Base-by-base conservation (phyloP, 352 stramenopile genomes). In the Pythium brassicae region DNA sequence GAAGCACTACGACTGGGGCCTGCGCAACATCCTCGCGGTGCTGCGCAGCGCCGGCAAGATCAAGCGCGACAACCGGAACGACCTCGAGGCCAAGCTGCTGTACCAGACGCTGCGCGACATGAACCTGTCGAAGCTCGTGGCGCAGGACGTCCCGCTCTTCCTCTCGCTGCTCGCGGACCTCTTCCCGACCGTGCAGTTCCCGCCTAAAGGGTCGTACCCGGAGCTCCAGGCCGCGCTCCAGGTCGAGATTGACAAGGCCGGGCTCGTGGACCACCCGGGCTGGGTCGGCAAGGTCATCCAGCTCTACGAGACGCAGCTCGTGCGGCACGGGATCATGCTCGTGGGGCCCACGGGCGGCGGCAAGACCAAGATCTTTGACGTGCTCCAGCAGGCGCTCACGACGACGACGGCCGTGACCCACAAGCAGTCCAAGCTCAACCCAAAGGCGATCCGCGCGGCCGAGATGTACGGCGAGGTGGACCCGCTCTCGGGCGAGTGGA, bases 401-500 rank as follows among this genome's bases (percentile, higher is more conserved):
- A 76, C 95, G 45, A 97, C 86, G 7, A 97, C 93, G 0, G 88
- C 69, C 19, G 94, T 97, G 57, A 88, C 91, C 17, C 96, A 99
- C 74, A 98, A 98, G 61, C 93, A 98, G 68, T 89, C 87, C 20
- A 94, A 97, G 26, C 82, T 99, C 29, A 99, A 99, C 62, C 97
- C 96, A 0, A 99, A 99, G 74, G 92, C 97, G 0, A 99, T 99
- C 60, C 87, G 93, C 22, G 94, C 94, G 1, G 94, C 96, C 19
- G 96, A 99, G 72, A 98, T 99, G 95, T 99, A 99, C 59, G 97
- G 97, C 32, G 95, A 99, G 74, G 95, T 98, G 6, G 96, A 99
- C 61, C 80, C 92, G 0, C 83, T 98, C 69, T 97, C 83, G 23
- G 96, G 95, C 42, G 97, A 99, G 66, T 99, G 97, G 97, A 99